phyloP scores from a whole-genome alignment of 208 protist genomes.

The Trypanosoma boissoni region DNA sequence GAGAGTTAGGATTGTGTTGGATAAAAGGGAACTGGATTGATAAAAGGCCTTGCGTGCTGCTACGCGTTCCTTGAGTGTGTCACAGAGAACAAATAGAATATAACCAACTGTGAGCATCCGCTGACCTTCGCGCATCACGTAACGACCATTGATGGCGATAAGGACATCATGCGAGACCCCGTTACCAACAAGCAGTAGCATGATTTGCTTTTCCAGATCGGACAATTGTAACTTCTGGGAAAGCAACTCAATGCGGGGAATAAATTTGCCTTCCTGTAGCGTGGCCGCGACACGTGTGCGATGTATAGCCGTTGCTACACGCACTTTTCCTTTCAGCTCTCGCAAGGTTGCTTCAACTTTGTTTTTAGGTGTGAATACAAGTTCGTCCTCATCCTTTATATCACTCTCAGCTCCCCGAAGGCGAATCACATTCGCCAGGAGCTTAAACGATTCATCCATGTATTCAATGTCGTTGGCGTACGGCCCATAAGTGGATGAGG shows the following conservation, averaged over 20 bases:
- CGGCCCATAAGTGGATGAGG: conserved; percentile 26
- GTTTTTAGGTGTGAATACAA: conserved; percentile 54
- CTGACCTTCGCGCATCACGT: conserved; percentile 83
- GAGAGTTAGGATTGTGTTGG: conserved; percentile 69
- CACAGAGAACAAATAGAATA: conserved; percentile 89
- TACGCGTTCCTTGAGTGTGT: conserved; percentile 81
- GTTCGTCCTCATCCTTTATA: conserved; percentile 90
- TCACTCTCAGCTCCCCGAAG: conserved; percentile 84
- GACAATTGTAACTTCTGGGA: conserved; percentile 60
- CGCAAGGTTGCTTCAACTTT: conserved; percentile 82
- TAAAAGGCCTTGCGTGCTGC: conserved; percentile 84
- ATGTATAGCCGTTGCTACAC: conserved; percentile 62
- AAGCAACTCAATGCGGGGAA: conserved; percentile 88
- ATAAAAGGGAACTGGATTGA: conserved; percentile 69
- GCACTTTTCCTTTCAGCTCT: conserved; percentile 80
- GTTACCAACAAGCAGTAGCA: conserved; percentile 84
- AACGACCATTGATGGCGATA: conserved; percentile 85
- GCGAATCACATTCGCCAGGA: conserved; percentile 78
- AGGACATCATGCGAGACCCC: conserved; percentile 88
- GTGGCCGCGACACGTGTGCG: conserved; percentile 68
- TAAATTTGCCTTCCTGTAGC: conserved; percentile 40
- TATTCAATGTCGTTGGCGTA: conserved; percentile 90
- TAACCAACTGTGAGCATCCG: conserved; percentile 85
- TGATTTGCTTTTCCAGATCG: conserved; percentile 88
- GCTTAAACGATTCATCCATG: conserved; percentile 89